phyloP scores from a whole-genome alignment of 2,329 filamentous ascomycete species.

The Huntiella omanensis region DNA sequence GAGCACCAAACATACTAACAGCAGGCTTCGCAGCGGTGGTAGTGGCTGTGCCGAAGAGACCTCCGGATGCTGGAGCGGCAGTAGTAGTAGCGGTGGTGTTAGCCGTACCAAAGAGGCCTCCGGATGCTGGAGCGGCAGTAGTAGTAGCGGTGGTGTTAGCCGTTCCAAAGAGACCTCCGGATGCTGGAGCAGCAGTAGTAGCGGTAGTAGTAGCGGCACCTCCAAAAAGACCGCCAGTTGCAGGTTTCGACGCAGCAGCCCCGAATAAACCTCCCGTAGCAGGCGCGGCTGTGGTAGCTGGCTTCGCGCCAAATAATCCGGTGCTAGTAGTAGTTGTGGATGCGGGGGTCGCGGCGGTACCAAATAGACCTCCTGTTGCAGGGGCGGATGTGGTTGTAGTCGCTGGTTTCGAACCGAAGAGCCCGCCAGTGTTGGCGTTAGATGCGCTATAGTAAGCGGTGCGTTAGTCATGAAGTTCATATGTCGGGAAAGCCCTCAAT shows the following conservation, averaged over 20 bases:
- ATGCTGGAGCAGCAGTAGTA: background rate
- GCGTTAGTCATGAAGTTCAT: no score
- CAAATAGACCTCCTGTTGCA: conserved; percentile 21
- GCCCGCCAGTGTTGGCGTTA: conserved; percentile 12
- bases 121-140: conserved; percentile 7
- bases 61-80: background rate
- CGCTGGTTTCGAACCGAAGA: conserved; percentile 12
- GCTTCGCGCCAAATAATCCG: conserved; percentile 3
- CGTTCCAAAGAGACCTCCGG: background rate
- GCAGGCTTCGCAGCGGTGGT: conserved; percentile 13
- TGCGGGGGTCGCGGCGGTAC: conserved; percentile 15
- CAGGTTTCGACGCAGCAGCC: conserved; percentile 15
- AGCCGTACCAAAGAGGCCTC: background rate
- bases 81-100: conserved; percentile 1
- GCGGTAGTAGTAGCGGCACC: conserved; percentile 11
- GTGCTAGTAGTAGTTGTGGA: conserved; percentile 11
- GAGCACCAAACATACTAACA: conserved; percentile 10
- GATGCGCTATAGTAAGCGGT: background rate
- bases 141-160: background rate
- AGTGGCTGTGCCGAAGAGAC: no score
- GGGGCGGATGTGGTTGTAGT: conserved; percentile 15
- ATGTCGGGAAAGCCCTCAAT: no score
- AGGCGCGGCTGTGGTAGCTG: conserved; percentile 14
- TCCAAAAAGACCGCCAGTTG: conserved; percentile 18
- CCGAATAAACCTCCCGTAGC: conserved; percentile 22